Percentiles rank a stretch among this genome's conserved stretches.
These are phyloP conservation scores for Leucosporidium creatinivorum DNA, from an alignment of 768 basidiomycete species.

Conservation along the genomic window DNA sequence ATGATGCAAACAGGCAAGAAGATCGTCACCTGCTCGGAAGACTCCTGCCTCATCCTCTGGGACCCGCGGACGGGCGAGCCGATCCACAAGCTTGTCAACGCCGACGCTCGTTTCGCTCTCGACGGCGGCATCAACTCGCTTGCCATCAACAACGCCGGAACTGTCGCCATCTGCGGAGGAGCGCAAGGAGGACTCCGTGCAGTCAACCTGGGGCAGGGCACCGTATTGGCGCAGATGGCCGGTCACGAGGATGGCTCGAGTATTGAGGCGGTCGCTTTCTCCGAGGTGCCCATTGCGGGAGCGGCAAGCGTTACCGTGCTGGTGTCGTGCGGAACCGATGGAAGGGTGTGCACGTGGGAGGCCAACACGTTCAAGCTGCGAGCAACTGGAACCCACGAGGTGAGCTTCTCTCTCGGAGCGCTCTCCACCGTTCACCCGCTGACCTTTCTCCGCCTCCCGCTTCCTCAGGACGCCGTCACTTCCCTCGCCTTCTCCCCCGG, in stretches of 20 bases:
- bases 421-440: conserved; percentile 11
- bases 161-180: conserved; percentile 85
- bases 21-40: conserved; percentile 76
- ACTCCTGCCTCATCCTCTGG: conserved; percentile 79
- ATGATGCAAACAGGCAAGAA: conserved; percentile 68
- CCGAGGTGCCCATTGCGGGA: conserved; percentile 59
- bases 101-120: conserved; percentile 67
- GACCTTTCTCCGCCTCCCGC: background rate
- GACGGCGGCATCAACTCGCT: conserved; percentile 74
- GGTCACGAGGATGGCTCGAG: conserved; percentile 79
- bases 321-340: conserved; percentile 85
- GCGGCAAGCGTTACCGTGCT: conserved; percentile 53
- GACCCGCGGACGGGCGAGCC: conserved; percentile 69
- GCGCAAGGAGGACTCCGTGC: conserved; percentile 76
- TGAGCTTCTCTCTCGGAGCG: conserved; percentile 42
- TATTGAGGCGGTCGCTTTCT: conserved; percentile 75
- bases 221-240: conserved; percentile 65
- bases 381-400: conserved; percentile 72
- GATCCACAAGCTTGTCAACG: conserved; percentile 66
- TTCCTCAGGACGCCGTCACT: conserved; percentile 73
- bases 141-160: conserved; percentile 75
- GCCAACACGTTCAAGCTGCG: conserved; percentile 75
- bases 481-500: conserved; percentile 62
- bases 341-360: conserved; percentile 92
- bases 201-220: conserved; percentile 77